Evolutionary conservation across 257 asterid species (phyloP), one percentile per base, ranked within the genome.

Genomic region (Rhazya stricta): DNA sequence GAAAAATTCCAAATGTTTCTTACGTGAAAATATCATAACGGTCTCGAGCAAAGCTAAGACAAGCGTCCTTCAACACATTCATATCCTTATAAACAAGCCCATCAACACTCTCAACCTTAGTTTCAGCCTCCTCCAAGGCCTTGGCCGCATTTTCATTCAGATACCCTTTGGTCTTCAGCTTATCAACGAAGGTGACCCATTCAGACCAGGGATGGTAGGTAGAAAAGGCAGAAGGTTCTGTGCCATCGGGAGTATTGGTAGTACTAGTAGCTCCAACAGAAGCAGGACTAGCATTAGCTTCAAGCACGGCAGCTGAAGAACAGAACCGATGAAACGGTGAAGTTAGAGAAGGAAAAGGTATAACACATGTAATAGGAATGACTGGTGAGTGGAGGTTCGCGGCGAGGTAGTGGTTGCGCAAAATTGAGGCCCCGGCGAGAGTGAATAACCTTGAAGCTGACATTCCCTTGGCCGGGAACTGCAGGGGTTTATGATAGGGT

Each of bases 121-220:
- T 42, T 9, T 48, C 85, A 51, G 72, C 32, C 46, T 5, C 71
- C 65, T 42, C 82, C 61, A 65, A 23, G 4, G 77, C 36, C 16
- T 18, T 56, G 0, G 77, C 50, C 27, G 79, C 73, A 2, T 67
- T 82, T 29, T 16, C 79, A 7, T 79, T 25, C 27, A 92, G 54
- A 87, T 91, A 92, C 41, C 96, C 98, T 76, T 83, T 95, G 74
- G 84, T 65, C 80, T 89, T 89, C 78, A 92, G 81, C 34, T 87
- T 85, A 80, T 91, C 96, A 54, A 92, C 82, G 67, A 95, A 95
- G 54, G 72, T 67, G 66, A 91, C 83, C 99, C 99, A 95, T 81
- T 92, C 99, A 2, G 96, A 96, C 99, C 99, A 95, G 0, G 97
- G 98, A 79, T 95, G 99, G 50, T 72, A 50, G 5, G 11, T 19